A percentile compares a stretch with the other conserved stretches of the same genome.
These are phyloP conservation scores for Fusarium coffeatum DNA, from an alignment of 2,329 filamentous ascomycete genomes.

Conservation along the genomic window DNA sequence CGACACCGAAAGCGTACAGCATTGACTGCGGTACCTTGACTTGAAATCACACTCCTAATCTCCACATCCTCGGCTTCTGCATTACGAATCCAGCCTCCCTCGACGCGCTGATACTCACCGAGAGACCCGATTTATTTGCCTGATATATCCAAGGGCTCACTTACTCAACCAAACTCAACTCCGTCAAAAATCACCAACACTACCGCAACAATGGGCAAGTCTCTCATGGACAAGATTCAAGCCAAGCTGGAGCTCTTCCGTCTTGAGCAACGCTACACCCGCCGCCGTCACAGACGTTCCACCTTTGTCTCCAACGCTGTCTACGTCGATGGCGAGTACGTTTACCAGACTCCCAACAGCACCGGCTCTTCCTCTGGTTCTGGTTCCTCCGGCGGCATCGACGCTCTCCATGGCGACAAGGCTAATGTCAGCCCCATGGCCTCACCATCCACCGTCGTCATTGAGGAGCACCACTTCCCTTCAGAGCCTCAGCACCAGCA, in stretches of 20 bases:
- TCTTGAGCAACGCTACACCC: constrained; percentile 94
- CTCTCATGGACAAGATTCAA: constrained; percentile 69
- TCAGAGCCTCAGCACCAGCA: constrained; percentile 29
- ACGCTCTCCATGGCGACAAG: constrained; percentile 54
- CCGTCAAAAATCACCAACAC: constrained; percentile 1
- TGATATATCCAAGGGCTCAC: constrained; percentile 9
- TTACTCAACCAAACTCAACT: neutral
- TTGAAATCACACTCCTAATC: constrained; percentile 26
- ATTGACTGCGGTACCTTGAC: constrained; percentile 40
- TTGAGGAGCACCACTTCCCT: constrained; percentile 40
- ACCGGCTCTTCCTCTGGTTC: constrained; percentile 67
- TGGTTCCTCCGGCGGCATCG: constrained; percentile 55
- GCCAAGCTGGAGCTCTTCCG: constrained; percentile 89
- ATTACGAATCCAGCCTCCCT: constrained; percentile 28
- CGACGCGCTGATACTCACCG: constrained; percentile 29
- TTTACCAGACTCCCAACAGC: constrained; percentile 75
- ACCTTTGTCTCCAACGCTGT: constrained; percentile 89
- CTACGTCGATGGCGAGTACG: constrained; percentile 96
- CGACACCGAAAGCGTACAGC: constrained; percentile 28
- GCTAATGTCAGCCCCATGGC: constrained; percentile 38
- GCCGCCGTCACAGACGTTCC: constrained; percentile 84
- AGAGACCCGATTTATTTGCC: constrained; percentile 21
- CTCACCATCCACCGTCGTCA: constrained; percentile 44
- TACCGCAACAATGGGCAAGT: constrained; percentile 59
- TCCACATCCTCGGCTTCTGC: constrained; percentile 32